Percentiles rank a stretch among this genome's conserved stretches.
Evolutionary conservation across 805 yeast species (phyloP).

Genomic region (Clavispora phyllophila): DNA sequence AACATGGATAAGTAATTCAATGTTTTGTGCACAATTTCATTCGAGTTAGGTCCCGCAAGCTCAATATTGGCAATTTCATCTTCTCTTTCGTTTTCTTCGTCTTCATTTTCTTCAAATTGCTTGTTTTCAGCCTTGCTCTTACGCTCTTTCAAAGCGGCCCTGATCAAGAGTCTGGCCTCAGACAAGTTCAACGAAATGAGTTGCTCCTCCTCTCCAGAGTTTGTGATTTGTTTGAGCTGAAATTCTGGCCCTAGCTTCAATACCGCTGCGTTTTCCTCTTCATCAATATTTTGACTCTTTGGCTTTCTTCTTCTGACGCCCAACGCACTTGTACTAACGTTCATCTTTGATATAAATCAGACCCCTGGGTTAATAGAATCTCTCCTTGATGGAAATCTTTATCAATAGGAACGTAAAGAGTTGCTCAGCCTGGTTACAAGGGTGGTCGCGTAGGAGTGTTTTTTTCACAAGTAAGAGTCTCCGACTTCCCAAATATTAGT

Average conservation of each 20-base stretch:
- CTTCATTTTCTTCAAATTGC: conserved; percentile 23
- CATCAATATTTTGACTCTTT: conserved; percentile 57
- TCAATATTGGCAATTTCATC: conserved; percentile 44
- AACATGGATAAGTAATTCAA: conserved; percentile 80
- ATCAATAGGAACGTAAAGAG: neutral
- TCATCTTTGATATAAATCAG: conserved; percentile 38
- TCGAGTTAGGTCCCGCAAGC: conserved; percentile 66
- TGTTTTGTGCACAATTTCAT: conserved; percentile 87
- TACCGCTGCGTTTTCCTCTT: conserved; percentile 88
- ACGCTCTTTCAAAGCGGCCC: conserved; percentile 78
- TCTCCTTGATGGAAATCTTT: neutral
- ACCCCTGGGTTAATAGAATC: neutral
- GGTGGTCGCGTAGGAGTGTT: neutral
- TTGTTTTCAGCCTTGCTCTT: conserved; percentile 33
- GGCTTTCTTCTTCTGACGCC: conserved; percentile 75
- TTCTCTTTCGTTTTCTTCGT: conserved; percentile 37
- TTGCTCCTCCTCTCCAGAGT: conserved; percentile 71
- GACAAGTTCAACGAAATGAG: conserved; percentile 82
- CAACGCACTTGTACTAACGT: conserved; percentile 82
- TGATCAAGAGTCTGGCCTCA: conserved; percentile 84
- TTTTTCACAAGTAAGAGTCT: neutral
- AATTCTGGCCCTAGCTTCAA: conserved; percentile 92
- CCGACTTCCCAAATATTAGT: neutral
- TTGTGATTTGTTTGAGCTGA: conserved; percentile 71
- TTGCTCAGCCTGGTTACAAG: neutral